Base-by-base conservation (phyloP, 2,329 filamentous ascomycete species). In the Blastomyces emzantsi region DNA sequence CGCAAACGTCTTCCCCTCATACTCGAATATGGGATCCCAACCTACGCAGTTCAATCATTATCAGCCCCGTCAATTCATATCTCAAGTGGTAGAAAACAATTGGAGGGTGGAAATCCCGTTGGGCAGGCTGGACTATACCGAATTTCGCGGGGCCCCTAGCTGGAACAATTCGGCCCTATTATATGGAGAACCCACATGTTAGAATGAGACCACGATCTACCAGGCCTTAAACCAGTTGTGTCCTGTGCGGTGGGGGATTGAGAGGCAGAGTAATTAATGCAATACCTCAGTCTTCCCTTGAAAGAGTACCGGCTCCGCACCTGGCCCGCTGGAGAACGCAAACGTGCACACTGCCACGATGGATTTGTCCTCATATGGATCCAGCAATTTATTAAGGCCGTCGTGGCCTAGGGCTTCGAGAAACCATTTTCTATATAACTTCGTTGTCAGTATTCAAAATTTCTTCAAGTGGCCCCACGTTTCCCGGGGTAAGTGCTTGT, bases 1-100 rank as follows among this genome's bases (percentile, higher is more conserved):
- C 36, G 94, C 94, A 74, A 96, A 88, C 79, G 94, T 99, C 77
- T 90, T 81, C 52, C 92, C 92, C 67, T 95, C 84, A 69, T 95
- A 93, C 78, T 99, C 94, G 71, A 99, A 99, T 67, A 96, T 88
- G 1, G 94, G 86, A 75, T 99, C 94, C 94, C 94, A 99, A 39
- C 54, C 54, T 57, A 25, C 56, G 93, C 92, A 96, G 67, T n/a
- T 33, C 58, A 56, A 22, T 61, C 41, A 33, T 55, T 19, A 52
- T 67, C 57, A 67, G 62, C 47, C 39, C 5, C 33, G 58, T 69
- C 59, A 68, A 68, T 69, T 39, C 63, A 57, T 60, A 63, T 33
- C 17, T 41, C 47, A 30, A 36, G 33, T 25, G 19, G 55, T 43
- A 56, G 33, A 19, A 45, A 19, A 47, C 43, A 22, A 4, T 19